Percentiles rank a stretch among this genome's conserved stretches.
These are phyloP conservation scores for Nicotiana sylvestris DNA, from an alignment of 257 asterid species.

Conservation along the genomic window DNA sequence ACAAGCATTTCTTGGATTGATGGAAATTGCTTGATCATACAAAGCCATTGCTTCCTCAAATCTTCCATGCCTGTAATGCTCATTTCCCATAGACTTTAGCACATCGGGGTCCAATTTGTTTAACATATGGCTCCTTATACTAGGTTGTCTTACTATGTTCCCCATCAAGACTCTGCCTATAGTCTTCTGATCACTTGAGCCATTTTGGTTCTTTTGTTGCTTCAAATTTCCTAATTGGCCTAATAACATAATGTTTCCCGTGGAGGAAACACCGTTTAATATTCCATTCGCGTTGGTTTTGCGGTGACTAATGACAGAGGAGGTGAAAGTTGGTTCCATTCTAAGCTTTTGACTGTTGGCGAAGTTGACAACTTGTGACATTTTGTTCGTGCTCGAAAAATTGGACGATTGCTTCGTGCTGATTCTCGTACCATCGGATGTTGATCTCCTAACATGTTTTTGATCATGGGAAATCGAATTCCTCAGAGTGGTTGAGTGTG, in stretches of 20 bases:
- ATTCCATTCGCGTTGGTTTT: conserved; percentile 17
- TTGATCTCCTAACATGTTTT: conserved; percentile 8
- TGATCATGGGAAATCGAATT: conserved; percentile 14
- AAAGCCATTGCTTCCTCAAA: conserved; percentile 46
- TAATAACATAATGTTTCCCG: conserved; percentile 42
- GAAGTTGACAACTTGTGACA: conserved; percentile 26
- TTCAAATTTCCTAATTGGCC: conserved; percentile 46
- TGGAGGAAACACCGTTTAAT: conserved; percentile 24
- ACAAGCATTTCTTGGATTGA: conserved; percentile 47
- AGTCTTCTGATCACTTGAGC: background rate
- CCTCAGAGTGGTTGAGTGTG: conserved; percentile 14
- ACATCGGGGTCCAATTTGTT: conserved; percentile 36
- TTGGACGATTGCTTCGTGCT: conserved; percentile 25
- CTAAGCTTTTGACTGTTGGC: conserved; percentile 21
- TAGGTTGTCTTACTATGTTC: conserved; percentile 24
- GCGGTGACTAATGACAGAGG: conserved; percentile 30
- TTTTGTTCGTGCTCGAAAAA: conserved; percentile 17
- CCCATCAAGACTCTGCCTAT: conserved; percentile 11
- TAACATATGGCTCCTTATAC: background rate
- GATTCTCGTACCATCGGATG: conserved; percentile 15
- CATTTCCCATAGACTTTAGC: conserved; percentile 52
- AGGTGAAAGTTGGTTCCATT: conserved; percentile 27
- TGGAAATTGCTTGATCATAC: conserved; percentile 50
- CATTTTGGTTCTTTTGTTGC: conserved; percentile 7
- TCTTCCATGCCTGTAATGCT: conserved; percentile 38